Conservation (phyloP, 768 basidiomycete species). For the Cystofilobasidium macerans region DNA sequence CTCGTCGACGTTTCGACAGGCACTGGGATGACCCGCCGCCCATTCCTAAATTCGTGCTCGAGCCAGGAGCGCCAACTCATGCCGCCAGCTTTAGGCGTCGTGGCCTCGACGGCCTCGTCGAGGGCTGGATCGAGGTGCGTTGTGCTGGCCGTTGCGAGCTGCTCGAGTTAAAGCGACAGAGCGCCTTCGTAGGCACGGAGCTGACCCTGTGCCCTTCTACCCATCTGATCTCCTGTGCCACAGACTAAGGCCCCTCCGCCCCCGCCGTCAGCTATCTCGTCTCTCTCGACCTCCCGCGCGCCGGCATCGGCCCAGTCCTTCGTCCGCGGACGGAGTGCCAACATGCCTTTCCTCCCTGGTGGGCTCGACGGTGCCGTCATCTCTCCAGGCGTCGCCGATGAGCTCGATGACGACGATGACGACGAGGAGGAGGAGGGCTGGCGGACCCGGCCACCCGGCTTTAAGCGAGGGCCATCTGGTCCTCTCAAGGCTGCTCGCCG, state of each 20-base stretch:
- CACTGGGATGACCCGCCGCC: constrained; percentile 1
- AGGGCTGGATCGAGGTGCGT: constrained; percentile 22
- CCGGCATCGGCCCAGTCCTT: constrained; percentile 70
- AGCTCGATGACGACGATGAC: constrained; percentile 13
- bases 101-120: constrained; percentile 20
- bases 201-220: too few species aligned
- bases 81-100: constrained; percentile 6
- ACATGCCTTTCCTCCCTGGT: constrained; percentile 89
- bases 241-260: constrained; percentile 34
- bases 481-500: neutral
- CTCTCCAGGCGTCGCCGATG: constrained; percentile 7
- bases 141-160: too few species aligned
- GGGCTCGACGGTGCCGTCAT: constrained; percentile 59
- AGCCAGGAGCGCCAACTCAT: constrained; percentile 8
- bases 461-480: constrained; percentile 8
- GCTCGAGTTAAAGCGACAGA: too few species aligned
- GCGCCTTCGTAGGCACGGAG: too few species aligned
- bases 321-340: constrained; percentile 83
- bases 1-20: neutral
- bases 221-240: too few species aligned
- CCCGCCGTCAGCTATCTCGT: constrained; percentile 59
- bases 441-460: constrained; percentile 11
- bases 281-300: constrained; percentile 72
- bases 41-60: neutral
- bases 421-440: constrained; percentile 12